Conservation (phyloP, 2,329 filamentous ascomycete species). For the Ambrosiella xylebori region DNA sequence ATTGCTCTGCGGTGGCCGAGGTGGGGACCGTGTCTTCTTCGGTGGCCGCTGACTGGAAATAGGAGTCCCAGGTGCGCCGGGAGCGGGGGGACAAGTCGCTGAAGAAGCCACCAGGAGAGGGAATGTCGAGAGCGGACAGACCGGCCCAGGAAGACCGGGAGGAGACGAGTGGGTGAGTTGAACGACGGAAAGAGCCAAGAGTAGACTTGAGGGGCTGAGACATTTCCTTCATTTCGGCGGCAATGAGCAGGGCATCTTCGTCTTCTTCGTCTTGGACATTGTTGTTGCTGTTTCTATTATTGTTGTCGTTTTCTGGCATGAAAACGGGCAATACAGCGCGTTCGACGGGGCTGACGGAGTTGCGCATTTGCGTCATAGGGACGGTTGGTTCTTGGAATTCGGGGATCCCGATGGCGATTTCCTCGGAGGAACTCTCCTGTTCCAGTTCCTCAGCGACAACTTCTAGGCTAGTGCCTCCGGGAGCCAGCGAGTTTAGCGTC, state of each 20-base stretch:
- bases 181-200: slow-evolving; percentile 29
- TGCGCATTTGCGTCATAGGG: neutral
- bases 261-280: neutral
- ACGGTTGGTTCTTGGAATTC: neutral
- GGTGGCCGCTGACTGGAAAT: slow-evolving; percentile 21
- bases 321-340: slow-evolving; percentile 19
- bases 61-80: slow-evolving; percentile 60
- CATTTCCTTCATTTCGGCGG: slow-evolving; percentile 7
- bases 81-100: slow-evolving; percentile 60
- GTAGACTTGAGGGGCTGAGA: slow-evolving; percentile 13
- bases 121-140: slow-evolving; percentile 69
- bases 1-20: slow-evolving; percentile 79
- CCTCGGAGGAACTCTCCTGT: slow-evolving; percentile 23
- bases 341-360: slow-evolving; percentile 29
- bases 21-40: slow-evolving; percentile 48
- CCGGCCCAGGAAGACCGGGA: slow-evolving; percentile 45
- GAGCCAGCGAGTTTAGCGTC: slow-evolving; percentile 57
- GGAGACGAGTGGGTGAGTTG: slow-evolving; percentile 28
- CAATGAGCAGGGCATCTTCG: slow-evolving; percentile 7
- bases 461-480: slow-evolving; percentile 17
- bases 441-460: slow-evolving; percentile 44
- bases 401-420: slow-evolving; percentile 28
- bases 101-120: slow-evolving; percentile 85
- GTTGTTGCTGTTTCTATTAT: no score
- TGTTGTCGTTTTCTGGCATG: neutral